phyloP scores from a whole-genome alignment of 2,329 filamentous ascomycete genomes.

The Aspergillus ibericus region DNA sequence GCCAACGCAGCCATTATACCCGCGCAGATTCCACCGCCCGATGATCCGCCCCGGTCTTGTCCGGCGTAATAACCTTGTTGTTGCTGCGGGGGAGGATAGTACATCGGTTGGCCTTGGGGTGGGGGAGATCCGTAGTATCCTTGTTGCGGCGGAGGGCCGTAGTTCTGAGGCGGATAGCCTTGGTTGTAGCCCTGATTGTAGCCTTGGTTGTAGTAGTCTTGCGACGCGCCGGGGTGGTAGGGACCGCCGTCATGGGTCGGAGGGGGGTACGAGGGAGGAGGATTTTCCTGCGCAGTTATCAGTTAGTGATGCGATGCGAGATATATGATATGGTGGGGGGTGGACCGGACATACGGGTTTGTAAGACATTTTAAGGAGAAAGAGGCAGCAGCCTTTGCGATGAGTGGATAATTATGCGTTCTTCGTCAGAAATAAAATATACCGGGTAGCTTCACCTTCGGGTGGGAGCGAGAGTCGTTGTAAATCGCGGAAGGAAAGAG shows the following conservation, averaged over 20 bases:
- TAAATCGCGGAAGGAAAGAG: neutral
- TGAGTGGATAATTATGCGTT: neutral
- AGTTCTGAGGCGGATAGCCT: slow-evolving; percentile 30
- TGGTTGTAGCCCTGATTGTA: slow-evolving; percentile 18
- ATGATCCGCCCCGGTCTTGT: slow-evolving; percentile 29
- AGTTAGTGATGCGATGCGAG: neutral
- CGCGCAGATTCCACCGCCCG: slow-evolving; percentile 45
- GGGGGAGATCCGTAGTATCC: slow-evolving; percentile 29
- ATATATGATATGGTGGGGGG: neutral
- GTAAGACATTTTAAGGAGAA: slow-evolving; percentile 30
- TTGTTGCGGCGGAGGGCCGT: slow-evolving; percentile 23
- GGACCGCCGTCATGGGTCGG: slow-evolving; percentile 35
- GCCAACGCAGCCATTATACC: slow-evolving; percentile 50
- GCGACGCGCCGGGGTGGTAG: slow-evolving; percentile 28
- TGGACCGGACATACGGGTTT: slow-evolving; percentile 30
- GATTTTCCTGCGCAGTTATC: slow-evolving; percentile 26
- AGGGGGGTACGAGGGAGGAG: slow-evolving; percentile 41
- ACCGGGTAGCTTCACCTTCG: neutral
- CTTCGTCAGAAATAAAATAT: neutral
- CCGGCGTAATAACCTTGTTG: slow-evolving; percentile 40
- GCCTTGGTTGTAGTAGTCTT: slow-evolving; percentile 37
- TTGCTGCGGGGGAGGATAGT: slow-evolving; percentile 40
- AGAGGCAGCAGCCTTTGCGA: neutral
- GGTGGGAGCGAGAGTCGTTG: neutral
- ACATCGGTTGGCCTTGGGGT: slow-evolving; percentile 31